Base-by-base conservation (phyloP, 768 basidiomycete species). In the Trichaptum fuscoviolaceum region DNA sequence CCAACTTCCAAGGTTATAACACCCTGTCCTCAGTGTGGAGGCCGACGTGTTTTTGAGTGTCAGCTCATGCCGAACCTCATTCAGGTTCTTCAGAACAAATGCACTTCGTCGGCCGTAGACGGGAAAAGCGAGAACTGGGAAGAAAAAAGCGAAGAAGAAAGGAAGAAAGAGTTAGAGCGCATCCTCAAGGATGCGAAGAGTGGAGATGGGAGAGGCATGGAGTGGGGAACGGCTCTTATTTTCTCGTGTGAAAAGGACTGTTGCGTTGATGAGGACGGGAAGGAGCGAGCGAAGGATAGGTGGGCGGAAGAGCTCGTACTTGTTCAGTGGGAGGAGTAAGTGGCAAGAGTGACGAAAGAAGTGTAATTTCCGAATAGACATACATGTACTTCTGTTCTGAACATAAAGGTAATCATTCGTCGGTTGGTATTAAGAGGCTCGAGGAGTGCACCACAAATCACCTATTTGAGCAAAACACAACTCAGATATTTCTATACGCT, bases 41-140 rank as follows among this genome's bases (percentile, higher is more conserved):
- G 84, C 2, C 79, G 78, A 58, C 84, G 94, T 18, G 84, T 89
- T 24, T 99, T 97, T 75, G 96, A 99, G 75, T 91, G 91, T 71
- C 96, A 99, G 75, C 81, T 98, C 64, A 96, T 96, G 87, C 96
- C 96, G 1, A 93, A 95, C 73, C 79, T 98, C 64, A 95, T 98
- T 75, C 92, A 92, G 63, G 77, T 93, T 17, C 80, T 97, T 17
- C 79, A 82, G 63, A 73, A 72, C 10, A 67, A 72, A 10, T 65
- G 63, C 2, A 57, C 74, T 3, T 66, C 74, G 69, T 74, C 70
- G 65, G 73, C 30, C 23, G 15, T 12, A 9, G 59, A 52, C 10
- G 71, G 68, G 15, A 70, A 70, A 42, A 66, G 69, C 35, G 57
- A 70, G 26, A 74, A 71, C 64, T 68, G 67, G 61, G 76, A 74